Conservation (phyloP, 208 protist genomes). For the Trypanosoma vivax region DNA sequence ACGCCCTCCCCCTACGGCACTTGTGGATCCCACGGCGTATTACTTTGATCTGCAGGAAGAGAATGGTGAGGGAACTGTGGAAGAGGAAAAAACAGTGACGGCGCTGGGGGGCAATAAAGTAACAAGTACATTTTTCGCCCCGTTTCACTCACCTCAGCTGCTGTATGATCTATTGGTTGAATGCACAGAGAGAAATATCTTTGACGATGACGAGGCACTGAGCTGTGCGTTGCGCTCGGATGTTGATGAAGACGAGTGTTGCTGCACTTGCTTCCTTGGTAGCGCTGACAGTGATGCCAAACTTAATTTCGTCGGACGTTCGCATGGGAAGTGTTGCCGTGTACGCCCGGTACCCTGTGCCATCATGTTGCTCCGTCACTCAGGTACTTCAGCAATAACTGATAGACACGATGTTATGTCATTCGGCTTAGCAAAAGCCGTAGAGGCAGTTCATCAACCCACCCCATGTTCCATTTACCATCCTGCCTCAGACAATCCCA, state of each 20-base stretch:
- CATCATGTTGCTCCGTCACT: slow-evolving; percentile 31
- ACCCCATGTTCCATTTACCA: too few species aligned
- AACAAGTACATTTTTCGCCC: slow-evolving; percentile 3
- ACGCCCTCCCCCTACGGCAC: slow-evolving; percentile 30
- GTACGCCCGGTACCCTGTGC: slow-evolving; percentile 37
- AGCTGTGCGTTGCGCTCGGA: slow-evolving; percentile 17
- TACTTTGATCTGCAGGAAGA: slow-evolving; percentile 23
- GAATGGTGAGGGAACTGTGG: not conserved
- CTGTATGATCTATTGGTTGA: slow-evolving; percentile 38
- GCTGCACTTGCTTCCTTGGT: not conserved
- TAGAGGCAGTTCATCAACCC: slow-evolving; percentile 8
- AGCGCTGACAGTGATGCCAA: not conserved
- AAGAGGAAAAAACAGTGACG: too few species aligned
- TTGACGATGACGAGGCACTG: slow-evolving; percentile 18
- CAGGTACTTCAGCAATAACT: slow-evolving; percentile 7
- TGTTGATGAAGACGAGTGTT: not conserved
- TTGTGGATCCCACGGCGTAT: slow-evolving; percentile 35
- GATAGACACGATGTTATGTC: not conserved
- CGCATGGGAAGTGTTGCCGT: not conserved
- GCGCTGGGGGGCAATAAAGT: not conserved
- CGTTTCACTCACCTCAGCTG: slow-evolving; percentile 23
- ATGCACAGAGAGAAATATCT: slow-evolving; percentile 19
- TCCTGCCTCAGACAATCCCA: not conserved
- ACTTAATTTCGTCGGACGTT: not conserved
- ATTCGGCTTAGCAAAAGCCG: slow-evolving; percentile 4